Evolutionary conservation across 2,329 filamentous ascomycete species (phyloP).

Genomic region (Orbilia brochopaga): DNA sequence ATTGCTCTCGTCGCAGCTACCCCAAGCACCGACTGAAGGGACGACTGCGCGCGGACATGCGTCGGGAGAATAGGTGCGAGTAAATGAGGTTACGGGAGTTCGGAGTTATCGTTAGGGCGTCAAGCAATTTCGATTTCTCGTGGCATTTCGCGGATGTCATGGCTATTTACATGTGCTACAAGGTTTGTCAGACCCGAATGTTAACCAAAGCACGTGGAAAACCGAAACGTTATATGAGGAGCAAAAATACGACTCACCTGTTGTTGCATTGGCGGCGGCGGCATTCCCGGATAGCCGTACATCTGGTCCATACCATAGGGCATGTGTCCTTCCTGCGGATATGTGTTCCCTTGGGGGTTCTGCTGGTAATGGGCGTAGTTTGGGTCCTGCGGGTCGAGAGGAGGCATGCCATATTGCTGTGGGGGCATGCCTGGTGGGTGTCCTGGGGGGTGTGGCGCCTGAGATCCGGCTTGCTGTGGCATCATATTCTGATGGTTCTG

Average conservation of each 20-base stretch:
- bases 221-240: conserved; percentile 11
- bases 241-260: conserved; percentile 57
- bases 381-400: conserved; percentile 76
- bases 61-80: conserved; percentile 19
- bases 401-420: conserved; percentile 79
- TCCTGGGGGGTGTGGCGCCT: conserved; percentile 69
- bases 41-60: conserved; percentile 18
- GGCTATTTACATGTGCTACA: conserved; percentile 49
- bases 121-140: conserved; percentile 21
- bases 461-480: conserved; percentile 67
- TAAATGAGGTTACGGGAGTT: conserved; percentile 10
- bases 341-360: conserved; percentile 59
- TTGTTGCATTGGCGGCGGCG: conserved; percentile 74
- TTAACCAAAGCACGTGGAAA: conserved; percentile 22
- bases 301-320: conserved; percentile 82
- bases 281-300: conserved; percentile 82
- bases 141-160: conserved; percentile 34
- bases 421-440: conserved; percentile 80
- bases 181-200: conserved; percentile 49
- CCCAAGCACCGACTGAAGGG: conserved; percentile 9
- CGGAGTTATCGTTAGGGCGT: conserved; percentile 24
- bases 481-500: conserved; percentile 66
- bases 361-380: conserved; percentile 76
- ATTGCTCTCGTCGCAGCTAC: conserved; percentile 14
- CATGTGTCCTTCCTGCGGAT: conserved; percentile 65